phyloP scores from a whole-genome alignment of 192 early-diverging fungal genomes.

The Coemansia sp. region DNA sequence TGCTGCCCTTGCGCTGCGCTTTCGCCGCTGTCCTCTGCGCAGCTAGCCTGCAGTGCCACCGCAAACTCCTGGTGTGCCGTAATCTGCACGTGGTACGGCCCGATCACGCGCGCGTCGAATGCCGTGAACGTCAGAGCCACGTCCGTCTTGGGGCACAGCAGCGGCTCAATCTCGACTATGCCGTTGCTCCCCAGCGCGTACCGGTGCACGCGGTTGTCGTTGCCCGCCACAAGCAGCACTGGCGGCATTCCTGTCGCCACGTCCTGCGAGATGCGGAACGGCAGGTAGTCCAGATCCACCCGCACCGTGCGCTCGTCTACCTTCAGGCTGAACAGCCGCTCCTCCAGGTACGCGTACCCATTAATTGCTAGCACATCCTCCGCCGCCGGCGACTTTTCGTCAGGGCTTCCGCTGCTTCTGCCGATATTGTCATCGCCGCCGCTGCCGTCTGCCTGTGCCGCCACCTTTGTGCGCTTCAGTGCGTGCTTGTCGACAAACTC shows the following conservation, averaged over 20 bases:
- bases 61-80: slow-evolving; percentile 50
- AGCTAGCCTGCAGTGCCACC: slow-evolving; percentile 41
- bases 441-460: not conserved
- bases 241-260: slow-evolving; percentile 32
- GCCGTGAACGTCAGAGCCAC: slow-evolving; percentile 30
- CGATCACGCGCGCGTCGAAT: slow-evolving; percentile 41
- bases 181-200: slow-evolving; percentile 42
- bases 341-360: slow-evolving; percentile 44
- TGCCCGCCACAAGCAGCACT: slow-evolving; percentile 40
- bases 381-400: no score
- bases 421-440: not conserved
- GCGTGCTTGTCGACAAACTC: slow-evolving; percentile 34
- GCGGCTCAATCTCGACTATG: slow-evolving; percentile 40
- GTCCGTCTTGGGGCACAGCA: slow-evolving; percentile 38
- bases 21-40: slow-evolving; percentile 1
- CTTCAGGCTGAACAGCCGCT: slow-evolving; percentile 35
- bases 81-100: slow-evolving; percentile 41
- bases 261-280: slow-evolving; percentile 50
- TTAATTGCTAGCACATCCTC: slow-evolving; percentile 19
- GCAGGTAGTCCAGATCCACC: slow-evolving; percentile 38
- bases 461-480: not conserved
- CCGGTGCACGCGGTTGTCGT: slow-evolving; percentile 42
- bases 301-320: slow-evolving; percentile 10
- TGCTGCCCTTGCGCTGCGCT: not conserved
- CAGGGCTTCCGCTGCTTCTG: not conserved